phyloP scores from a whole-genome alignment of 2,329 filamentous ascomycete species.

The Bipolaris victoriae region DNA sequence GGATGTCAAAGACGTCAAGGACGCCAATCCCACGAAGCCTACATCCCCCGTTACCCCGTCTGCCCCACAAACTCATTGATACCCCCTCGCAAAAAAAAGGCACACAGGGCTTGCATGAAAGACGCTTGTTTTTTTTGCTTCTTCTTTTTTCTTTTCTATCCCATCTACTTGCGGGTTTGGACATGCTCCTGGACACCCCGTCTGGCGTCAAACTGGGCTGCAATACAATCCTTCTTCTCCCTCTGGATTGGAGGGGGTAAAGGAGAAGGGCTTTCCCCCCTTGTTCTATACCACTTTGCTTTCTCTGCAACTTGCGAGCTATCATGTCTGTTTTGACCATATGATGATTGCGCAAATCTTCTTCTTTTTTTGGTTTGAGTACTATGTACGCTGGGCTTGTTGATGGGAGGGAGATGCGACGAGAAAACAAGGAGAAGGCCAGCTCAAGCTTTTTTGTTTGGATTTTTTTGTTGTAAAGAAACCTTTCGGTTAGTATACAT shows the following conservation, averaged over 20 bases:
- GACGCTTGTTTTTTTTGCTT: not conserved
- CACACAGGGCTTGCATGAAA: not conserved
- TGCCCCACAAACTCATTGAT: constrained; percentile 6
- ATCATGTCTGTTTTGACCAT: not conserved
- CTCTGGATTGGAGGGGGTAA: too few species aligned
- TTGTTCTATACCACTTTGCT: constrained; percentile 17
- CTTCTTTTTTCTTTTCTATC: not conserved
- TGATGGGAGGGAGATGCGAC: not conserved
- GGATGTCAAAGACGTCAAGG: constrained; percentile 5
- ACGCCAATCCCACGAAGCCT: constrained; percentile 5
- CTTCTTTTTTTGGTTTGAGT: not conserved
- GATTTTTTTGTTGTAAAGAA: not conserved
- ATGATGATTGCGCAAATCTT: constrained; percentile 2
- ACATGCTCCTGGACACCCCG: not conserved
- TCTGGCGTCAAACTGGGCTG: constrained; percentile 3
- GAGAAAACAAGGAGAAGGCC: not conserved
- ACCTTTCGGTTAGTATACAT: constrained; percentile 1
- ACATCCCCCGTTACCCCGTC: constrained; percentile 2
- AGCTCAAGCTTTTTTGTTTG: not conserved
- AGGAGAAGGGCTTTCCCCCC: not conserved
- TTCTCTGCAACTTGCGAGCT: not conserved
- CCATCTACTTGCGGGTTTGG: constrained; percentile 5
- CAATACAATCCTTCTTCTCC: constrained; percentile 5
- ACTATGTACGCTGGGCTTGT: not conserved
- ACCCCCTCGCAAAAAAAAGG: not conserved